Evolutionary conservation across 139 green algal species (phyloP).

Genomic region (Tetradesmus obliquus): DNA sequence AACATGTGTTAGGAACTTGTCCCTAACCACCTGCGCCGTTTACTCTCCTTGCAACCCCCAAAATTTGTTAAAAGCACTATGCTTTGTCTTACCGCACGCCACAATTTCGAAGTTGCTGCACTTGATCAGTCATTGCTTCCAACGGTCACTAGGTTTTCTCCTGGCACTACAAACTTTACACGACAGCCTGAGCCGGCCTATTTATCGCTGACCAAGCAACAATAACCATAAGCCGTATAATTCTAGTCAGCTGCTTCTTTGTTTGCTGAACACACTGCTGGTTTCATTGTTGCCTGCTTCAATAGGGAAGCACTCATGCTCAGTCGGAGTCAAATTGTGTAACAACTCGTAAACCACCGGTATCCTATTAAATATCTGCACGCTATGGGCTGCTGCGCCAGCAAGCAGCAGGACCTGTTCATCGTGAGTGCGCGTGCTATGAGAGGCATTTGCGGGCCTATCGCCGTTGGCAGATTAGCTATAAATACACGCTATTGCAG

Average conservation of each 20-base stretch:
- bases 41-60: background rate
- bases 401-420: slow-evolving; percentile 25
- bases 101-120: no score
- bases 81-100: no score
- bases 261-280: background rate
- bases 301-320: background rate
- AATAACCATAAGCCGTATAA: background rate
- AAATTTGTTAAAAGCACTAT: no score
- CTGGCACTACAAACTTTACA: background rate
- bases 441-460: background rate
- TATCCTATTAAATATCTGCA: background rate
- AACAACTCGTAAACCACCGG: background rate
- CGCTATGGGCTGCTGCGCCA: slow-evolving; percentile 16
- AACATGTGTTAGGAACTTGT: background rate
- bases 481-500: background rate
- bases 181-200: background rate
- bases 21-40: background rate
- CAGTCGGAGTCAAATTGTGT: background rate
- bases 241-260: background rate
- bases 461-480: background rate
- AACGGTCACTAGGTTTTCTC: background rate
- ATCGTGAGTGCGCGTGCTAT: slow-evolving; percentile 15
- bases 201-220: no score
- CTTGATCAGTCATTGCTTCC: background rate
- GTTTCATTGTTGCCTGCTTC: background rate